Evolutionary conservation across 257 asterid genomes (phyloP).

Genomic region (Pogostemon cablin): DNA sequence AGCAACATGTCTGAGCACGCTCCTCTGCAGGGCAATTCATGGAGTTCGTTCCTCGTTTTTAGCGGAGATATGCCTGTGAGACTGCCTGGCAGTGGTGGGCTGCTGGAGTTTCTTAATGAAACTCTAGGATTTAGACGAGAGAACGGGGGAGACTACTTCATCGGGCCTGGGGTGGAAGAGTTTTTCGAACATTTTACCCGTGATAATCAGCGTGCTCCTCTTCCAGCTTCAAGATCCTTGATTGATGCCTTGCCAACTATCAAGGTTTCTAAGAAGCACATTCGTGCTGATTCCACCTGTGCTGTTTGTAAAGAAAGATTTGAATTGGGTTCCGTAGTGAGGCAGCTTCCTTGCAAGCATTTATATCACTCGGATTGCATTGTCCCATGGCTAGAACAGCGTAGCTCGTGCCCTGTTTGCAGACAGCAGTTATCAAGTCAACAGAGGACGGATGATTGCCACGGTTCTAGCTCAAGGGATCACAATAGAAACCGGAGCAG

Average conservation of each 20-base stretch:
- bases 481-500: slow-evolving; percentile 40
- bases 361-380: slow-evolving; percentile 81
- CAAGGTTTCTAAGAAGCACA: slow-evolving; percentile 71
- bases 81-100: slow-evolving; percentile 66
- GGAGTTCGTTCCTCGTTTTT: slow-evolving; percentile 79
- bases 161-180: slow-evolving; percentile 93
- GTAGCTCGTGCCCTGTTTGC: slow-evolving; percentile 81
- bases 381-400: slow-evolving; percentile 75
- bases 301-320: slow-evolving; percentile 84
- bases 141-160: slow-evolving; percentile 75
- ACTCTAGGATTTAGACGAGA: slow-evolving; percentile 76
- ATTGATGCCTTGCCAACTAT: slow-evolving; percentile 62
- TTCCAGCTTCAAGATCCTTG: slow-evolving; percentile 66
- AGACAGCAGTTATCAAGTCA: slow-evolving; percentile 55
- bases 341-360: slow-evolving; percentile 81
- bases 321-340: slow-evolving; percentile 62
- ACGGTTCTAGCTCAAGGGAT: slow-evolving; percentile 40
- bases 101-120: slow-evolving; percentile 70
- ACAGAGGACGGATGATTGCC: slow-evolving; percentile 22
- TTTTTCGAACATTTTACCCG: slow-evolving; percentile 59
- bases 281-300: slow-evolving; percentile 71
- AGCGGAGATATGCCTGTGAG: slow-evolving; percentile 74
- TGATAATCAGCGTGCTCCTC: slow-evolving; percentile 52
- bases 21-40: slow-evolving; percentile 42
- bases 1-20: slow-evolving; percentile 32